Conservation (phyloP, 1,284 basidiomycete genomes). For the Ustanciosporium gigantosporum region DNA sequence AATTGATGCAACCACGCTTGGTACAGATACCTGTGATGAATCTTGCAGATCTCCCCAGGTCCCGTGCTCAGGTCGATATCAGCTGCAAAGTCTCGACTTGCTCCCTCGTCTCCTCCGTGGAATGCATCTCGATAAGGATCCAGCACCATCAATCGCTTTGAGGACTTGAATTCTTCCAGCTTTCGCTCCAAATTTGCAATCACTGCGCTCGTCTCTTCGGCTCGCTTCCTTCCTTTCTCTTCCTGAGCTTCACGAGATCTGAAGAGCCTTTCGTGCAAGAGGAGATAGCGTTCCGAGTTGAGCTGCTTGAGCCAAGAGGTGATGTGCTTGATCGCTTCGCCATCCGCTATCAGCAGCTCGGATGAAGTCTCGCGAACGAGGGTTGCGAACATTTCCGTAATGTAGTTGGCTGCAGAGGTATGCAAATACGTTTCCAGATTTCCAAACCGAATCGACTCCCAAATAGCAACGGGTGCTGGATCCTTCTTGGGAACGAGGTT, state of each 20-base stretch:
- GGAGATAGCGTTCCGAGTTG: slow-evolving; percentile 34
- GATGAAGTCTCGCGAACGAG: slow-evolving; percentile 36
- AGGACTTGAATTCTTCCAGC: slow-evolving; percentile 66
- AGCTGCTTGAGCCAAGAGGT: slow-evolving; percentile 34
- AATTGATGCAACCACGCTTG: slow-evolving; percentile 76
- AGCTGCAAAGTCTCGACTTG: slow-evolving; percentile 2
- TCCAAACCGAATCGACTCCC: slow-evolving; percentile 50
- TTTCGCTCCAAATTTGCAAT: slow-evolving; percentile 63
- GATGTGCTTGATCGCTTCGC: slow-evolving; percentile 30
- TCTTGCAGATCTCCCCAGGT: slow-evolving; percentile 20
- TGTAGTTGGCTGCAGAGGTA: slow-evolving; percentile 21
- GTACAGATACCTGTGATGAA: slow-evolving; percentile 64
- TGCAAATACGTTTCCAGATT: slow-evolving; percentile 46
- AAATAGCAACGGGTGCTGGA: slow-evolving; percentile 47
- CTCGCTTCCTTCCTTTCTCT: slow-evolving; percentile 18
- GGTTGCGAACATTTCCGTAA: slow-evolving; percentile 39
- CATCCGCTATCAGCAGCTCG: slow-evolving; percentile 29
- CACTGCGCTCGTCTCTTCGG: slow-evolving; percentile 47
- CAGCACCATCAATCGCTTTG: slow-evolving; percentile 68
- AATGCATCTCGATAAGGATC: slow-evolving; percentile 65
- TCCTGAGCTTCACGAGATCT: slow-evolving; percentile 4
- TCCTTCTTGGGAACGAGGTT: slow-evolving; percentile 34
- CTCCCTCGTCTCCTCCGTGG: slow-evolving; percentile 1
- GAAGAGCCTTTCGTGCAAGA: slow-evolving; percentile 20
- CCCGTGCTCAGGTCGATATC: slow-evolving; percentile 30